These are phyloP conservation scores for Trichoderma pleuroti DNA, from an alignment of 2,329 filamentous ascomycete genomes.

Conservation along the genomic window DNA sequence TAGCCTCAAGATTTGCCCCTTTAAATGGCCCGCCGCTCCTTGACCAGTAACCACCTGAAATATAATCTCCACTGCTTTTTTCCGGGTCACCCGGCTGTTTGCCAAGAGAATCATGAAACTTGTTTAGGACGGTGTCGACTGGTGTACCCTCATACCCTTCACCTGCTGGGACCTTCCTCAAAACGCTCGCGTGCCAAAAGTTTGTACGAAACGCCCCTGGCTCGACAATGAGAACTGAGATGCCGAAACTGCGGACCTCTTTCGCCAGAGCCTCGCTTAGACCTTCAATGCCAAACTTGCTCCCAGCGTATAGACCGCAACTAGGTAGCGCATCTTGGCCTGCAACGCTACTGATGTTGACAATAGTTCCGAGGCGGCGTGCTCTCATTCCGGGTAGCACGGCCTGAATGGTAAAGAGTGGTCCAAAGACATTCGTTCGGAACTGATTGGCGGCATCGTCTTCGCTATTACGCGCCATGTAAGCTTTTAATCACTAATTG, in stretches of 20 bases:
- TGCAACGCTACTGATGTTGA: not conserved
- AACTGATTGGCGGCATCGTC: not conserved
- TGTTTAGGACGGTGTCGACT: not conserved
- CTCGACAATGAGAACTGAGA: not conserved
- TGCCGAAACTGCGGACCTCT: not conserved
- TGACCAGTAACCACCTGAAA: not conserved
- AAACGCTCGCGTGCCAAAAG: not conserved
- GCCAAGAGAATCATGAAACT: not conserved
- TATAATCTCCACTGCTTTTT: not conserved
- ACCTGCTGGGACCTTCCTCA: not conserved
- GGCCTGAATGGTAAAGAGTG: not conserved
- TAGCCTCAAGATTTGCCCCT: not conserved
- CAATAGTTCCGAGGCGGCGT: not conserved
- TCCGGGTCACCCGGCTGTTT: not conserved
- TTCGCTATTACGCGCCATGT: not conserved
- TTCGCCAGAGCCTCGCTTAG: not conserved
- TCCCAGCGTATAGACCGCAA: not conserved
- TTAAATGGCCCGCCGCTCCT: not conserved
- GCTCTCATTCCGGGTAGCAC: not conserved
- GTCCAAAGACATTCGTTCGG: not conserved
- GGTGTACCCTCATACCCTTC: not conserved
- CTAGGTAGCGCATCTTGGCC: not conserved
- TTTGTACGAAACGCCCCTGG: not conserved
- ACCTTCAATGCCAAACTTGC: not conserved
- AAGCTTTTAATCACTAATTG: not conserved